Conservation (phyloP, 2,329 filamentous ascomycete species). For the Aspergillus ochraceus region DNA sequence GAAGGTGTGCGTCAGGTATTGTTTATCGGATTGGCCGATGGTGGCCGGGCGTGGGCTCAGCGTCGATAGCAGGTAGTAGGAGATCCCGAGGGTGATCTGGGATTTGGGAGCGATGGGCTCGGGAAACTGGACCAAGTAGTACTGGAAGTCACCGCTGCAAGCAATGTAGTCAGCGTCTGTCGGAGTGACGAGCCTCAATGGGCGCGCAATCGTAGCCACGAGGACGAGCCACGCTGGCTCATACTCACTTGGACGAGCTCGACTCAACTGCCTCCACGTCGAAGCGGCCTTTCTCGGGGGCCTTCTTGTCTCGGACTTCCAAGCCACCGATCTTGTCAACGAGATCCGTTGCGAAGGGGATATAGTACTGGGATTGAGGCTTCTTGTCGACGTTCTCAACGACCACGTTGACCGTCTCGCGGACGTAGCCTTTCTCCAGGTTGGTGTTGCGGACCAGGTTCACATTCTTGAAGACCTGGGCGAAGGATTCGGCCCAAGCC, state of each 20-base stretch:
- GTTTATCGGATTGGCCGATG: slow-evolving; percentile 81
- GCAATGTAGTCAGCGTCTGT: slow-evolving; percentile 19
- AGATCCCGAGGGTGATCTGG: slow-evolving; percentile 84
- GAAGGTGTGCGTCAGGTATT: slow-evolving; percentile 84
- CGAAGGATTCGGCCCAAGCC: slow-evolving; percentile 37
- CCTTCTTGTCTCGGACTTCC: slow-evolving; percentile 91
- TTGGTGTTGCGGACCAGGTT: slow-evolving; percentile 90
- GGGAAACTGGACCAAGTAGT: slow-evolving; percentile 80
- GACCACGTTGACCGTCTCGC: slow-evolving; percentile 90
- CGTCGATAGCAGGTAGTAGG: slow-evolving; percentile 77
- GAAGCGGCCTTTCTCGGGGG: slow-evolving; percentile 67
- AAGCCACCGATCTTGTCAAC: slow-evolving; percentile 78
- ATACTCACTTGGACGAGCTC: slow-evolving; percentile 52
- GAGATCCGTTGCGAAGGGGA: slow-evolving; percentile 78
- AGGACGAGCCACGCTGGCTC: slow-evolving; percentile 53
- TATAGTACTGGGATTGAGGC: slow-evolving; percentile 84
- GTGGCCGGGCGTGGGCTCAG: slow-evolving; percentile 75
- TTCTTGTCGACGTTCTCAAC: slow-evolving; percentile 81
- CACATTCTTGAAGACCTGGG: slow-evolving; percentile 88
- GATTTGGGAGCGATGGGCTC: slow-evolving; percentile 71
- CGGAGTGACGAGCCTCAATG: slow-evolving; percentile 5
- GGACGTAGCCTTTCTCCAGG: slow-evolving; percentile 86
- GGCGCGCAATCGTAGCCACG: slow-evolving; percentile 22
- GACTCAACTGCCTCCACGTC: slow-evolving; percentile 67
- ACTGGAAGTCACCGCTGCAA: slow-evolving; percentile 66